Evolutionary conservation across 2,329 filamentous ascomycete genomes (phyloP), one percentile per base, ranked within the genome.

Genomic region (Epichloe sylvatica): DNA sequence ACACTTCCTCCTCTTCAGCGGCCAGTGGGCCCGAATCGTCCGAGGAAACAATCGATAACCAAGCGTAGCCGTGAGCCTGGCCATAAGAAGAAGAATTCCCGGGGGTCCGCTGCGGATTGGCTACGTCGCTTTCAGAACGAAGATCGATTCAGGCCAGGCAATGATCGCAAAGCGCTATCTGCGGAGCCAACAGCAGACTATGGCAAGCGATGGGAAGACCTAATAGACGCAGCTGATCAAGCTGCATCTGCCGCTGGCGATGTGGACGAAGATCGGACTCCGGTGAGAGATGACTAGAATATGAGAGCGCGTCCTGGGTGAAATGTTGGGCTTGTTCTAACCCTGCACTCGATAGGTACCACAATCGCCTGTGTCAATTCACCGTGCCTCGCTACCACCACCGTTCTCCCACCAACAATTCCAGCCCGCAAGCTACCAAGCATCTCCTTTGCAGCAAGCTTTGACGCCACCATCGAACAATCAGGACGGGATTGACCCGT

Each of bases 201-300:
- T 67, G 89, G 87, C 56, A 94, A 92, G 70, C 78, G 91, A 60
- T 97, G 91, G 92, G 88, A 95, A 67, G 91, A 97, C 66, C 75
- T 97, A 53, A 94, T 97, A 56, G 90, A 96, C 67, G 91, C 91
- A 47, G 91, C 86, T 37, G 68, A 70, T 52, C 67, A 70, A 49
- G 69, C 77, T 49, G 89, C 91, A 34, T 95, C 88, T 53, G 89
- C 90, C 30, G 94, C 88, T 3, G 90, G 94, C 69, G 91, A 84
- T 59, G 77, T 92, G 62, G 88, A 94, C 64, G 89, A 90, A 62
- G 90, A 95, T 66, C 79, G 91, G 63, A 94, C 87, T 64, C 86
- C 86, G 61, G 86, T 94, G 77, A 74, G 82, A 75, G 17, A 13
- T 35, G 37, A 17, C n/a, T 38, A 38, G 34, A 9, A 40, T 21